These are phyloP conservation scores for Pholiota adiposa DNA, from an alignment of 1,284 basidiomycete genomes.

Conservation along the genomic window DNA sequence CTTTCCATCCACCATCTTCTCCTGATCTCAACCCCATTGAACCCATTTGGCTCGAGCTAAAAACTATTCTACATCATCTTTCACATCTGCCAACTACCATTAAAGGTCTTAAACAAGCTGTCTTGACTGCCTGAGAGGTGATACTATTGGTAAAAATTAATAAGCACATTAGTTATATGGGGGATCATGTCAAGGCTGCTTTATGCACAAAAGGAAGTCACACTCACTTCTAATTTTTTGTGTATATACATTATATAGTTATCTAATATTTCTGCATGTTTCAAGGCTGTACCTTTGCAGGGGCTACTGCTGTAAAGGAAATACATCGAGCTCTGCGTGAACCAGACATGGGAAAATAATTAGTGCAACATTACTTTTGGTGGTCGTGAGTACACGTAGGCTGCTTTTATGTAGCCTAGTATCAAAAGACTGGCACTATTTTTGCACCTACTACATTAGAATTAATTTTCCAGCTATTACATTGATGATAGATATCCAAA, in stretches of 20 bases:
- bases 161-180: conserved; percentile 26
- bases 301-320: background rate
- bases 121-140: conserved; percentile 23
- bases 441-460: no score
- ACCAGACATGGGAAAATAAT: background rate
- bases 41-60: conserved; percentile 28
- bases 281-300: background rate
- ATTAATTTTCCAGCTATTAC: no score
- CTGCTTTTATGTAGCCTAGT: no score
- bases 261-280: background rate
- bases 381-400: background rate
- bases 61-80: conserved; percentile 19
- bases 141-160: conserved; percentile 25
- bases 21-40: conserved; percentile 19
- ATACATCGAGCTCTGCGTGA: background rate
- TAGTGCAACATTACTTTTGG: background rate
- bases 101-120: conserved; percentile 22
- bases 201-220: conserved; percentile 23
- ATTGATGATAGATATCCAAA: no score
- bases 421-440: no score
- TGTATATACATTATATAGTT: no score
- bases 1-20: conserved; percentile 23
- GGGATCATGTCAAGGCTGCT: conserved; percentile 25
- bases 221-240: conserved; percentile 8
- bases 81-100: conserved; percentile 20